Percentiles rank a stretch among this genome's conserved stretches.
phyloP scores from a whole-genome alignment of 169 alveolate species.

The Neospora caninum region DNA sequence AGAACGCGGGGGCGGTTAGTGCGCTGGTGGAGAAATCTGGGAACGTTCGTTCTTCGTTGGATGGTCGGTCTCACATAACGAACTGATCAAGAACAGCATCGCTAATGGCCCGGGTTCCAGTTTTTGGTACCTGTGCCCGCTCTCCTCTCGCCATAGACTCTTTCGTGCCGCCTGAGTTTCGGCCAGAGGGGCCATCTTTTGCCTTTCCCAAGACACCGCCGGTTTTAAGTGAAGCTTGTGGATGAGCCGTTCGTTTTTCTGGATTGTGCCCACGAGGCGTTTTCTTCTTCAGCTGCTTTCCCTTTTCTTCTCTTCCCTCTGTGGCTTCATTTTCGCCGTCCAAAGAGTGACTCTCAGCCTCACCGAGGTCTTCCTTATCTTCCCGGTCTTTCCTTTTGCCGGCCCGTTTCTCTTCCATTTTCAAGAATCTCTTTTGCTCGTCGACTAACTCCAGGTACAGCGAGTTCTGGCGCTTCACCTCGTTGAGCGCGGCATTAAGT shows the following conservation, averaged over 20 bases:
- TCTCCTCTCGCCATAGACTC: background rate
- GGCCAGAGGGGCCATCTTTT: no score
- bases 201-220: no score
- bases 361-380: background rate
- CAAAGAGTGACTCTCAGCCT: background rate
- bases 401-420: conserved; percentile 34
- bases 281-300: background rate
- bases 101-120: background rate
- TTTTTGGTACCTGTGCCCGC: background rate
- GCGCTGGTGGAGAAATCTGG: no score
- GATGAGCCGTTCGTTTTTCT: background rate
- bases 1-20: no score
- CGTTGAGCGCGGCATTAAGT: conserved; percentile 74
- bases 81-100: background rate
- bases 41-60: background rate
- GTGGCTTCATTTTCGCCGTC: background rate
- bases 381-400: conserved; percentile 1
- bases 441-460: conserved; percentile 78
- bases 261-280: background rate
- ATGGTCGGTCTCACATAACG: no score
- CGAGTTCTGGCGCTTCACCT: conserved; percentile 80
- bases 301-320: background rate
- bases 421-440: conserved; percentile 45
- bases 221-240: background rate
- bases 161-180: no score